Evolutionary conservation across 768 basidiomycete species (phyloP), one percentile per base, ranked within the genome.

Genomic region (Aureoboletus auriporus): DNA sequence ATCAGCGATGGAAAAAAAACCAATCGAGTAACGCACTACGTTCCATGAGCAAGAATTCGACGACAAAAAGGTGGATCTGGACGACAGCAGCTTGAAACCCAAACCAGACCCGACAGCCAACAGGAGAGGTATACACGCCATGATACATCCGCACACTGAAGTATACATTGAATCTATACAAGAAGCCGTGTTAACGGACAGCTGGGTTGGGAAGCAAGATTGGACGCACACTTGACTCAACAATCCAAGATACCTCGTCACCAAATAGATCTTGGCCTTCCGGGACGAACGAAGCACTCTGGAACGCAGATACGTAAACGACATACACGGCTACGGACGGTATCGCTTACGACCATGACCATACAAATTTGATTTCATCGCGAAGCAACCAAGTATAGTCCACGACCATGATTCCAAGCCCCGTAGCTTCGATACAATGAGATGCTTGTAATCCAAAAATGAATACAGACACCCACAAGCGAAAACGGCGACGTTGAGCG

Each of bases 91-190:
- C 50, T 17, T 63, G 59, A 38, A 52, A 63, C 12, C 10, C 6
- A 27, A 50, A 53, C 62, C 62, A 63, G 16, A 23, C 14, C 9
- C 16, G 49, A 38, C 62, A 63, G 2, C 33, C 42, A 4, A n/a
- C n/a, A 3, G 44, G 34, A 3, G 51, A 17, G n/a, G 48, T 49
- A 5, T 16, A n/a, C 13, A 53, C 9, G 5, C 55, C 57, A 7
- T 26, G 17, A 9, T 49, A 46, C 53, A 63, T 61, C 11, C 59
- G 50, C 16, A 39, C 12, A 0, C 51, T 35, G 39, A 63, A 56
- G 35, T 52, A 61, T 4, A 63, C 40, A 26, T 59, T 63, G n/a
- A 57, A 63, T 14, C 59, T 63, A 28, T 8, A 7, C n/a, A 8
- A 13, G 8, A 17, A 7, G 35, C n/a, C 12, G 31, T 13, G 31